Base-by-base conservation (phyloP, 768 basidiomycete species). In the Melanogaster broomeanus region DNA sequence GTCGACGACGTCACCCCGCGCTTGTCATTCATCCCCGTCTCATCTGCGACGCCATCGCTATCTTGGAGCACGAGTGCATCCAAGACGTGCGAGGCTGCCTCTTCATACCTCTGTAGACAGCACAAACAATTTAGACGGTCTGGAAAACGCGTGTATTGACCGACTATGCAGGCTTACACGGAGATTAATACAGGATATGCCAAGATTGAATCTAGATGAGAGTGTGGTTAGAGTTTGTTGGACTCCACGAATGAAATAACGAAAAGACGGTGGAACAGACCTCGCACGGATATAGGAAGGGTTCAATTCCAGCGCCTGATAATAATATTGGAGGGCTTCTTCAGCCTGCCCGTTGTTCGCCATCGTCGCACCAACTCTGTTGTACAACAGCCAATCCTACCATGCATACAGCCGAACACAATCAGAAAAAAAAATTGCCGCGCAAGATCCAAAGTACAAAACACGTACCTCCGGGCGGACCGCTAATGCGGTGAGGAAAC, bases 281-380 rank as follows among this genome's bases (percentile, higher is more conserved):
- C 90, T 83, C 3, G 93, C 94, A 49, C 95, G 85, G 52, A 97
- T 92, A 63, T 95, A 98, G 15, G 81, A 77, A 6, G 95, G 93
- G 63, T 95, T 91, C 50, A 95, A 75, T 60, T 91, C 88, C 28
- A 97, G 77, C 2, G 95, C 95, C 28, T 79, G 82, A 62, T 84
- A 80, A 70, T 98, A 98, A 66, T 92, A 96, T 52, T 86, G 75
- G 3, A 94, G 75, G n/a, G 95, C 95, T 46, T 91, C 83, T 31
- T 80, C 82, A 12, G 93, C 79, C 48, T 74, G 76, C 21, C 93
- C 86, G 61, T 83, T 90, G 69, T 97, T 98, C 22, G 95, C 95
- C 73, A 94, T 84, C 6, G 93, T 95, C 15, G 95, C 95, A 13
- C 95, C 95, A 37, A 96, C 88, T 15, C 95, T 83, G 63, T 98